Base-by-base conservation (phyloP, 306 rosid genomes). In the Betula pendula region DNA sequence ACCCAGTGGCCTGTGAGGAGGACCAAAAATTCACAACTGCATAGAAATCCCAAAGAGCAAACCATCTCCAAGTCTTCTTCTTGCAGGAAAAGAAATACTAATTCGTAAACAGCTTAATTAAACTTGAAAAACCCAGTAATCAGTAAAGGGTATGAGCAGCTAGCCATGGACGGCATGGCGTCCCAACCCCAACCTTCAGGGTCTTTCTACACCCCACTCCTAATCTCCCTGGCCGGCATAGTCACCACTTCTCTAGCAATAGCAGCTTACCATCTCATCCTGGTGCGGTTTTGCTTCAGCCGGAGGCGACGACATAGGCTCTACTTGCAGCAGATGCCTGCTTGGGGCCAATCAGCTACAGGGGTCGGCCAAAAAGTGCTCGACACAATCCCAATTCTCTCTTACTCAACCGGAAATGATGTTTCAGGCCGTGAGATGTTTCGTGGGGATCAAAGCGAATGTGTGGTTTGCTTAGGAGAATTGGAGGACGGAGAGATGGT, bases 391-490 rank as follows among this genome's bases (percentile, higher is more conserved):
- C 89, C 91, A 0, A 42, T 82, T 40, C 68, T 88, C 70, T 7
- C 66, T 2, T 83, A 52, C 81, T 79, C 87, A 0, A n/a, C 49
- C 3, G n/a, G 20, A 0, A 62, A 71, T 8, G 56, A 71, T 8
- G 56, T 15, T 20, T 3, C 8, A 10, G 40, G 10, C 4, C 43
- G 10, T 8, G 42, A 31, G 10, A 38, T 0, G 16, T 70, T 80
- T 31, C 48, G 43, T 1, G 33, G 53, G 47, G 83, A 79, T 43
- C 90, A 84, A 16, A 77, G 51, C 12, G 92, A 90, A 63, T 90
- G 96, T n/a, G 79, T 76, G n/a, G 79, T 90, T 75, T 88, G 96
- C 76, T 75, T 90, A 13, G 88, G 85, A 0, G 88, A 84, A 40
- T 56, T 85, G 33, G 79, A 80, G 44, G 89, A 83, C 1, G 82